These are phyloP conservation scores for Lachnellula occidentalis DNA, from an alignment of 2,329 filamentous ascomycete genomes.

Conservation along the genomic window DNA sequence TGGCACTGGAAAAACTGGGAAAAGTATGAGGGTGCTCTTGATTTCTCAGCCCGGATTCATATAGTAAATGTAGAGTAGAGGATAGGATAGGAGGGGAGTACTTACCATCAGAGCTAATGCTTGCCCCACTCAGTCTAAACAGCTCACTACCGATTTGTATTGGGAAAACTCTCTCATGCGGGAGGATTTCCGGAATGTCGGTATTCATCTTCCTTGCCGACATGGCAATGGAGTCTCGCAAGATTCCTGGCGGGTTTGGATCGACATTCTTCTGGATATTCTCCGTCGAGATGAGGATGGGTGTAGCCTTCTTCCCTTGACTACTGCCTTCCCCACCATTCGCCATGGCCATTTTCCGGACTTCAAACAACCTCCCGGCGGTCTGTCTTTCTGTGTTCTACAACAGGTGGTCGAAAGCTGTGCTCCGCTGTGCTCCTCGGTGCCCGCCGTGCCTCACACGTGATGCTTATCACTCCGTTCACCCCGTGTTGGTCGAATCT, in stretches of 20 bases:
- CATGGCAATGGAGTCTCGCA: conserved; percentile 8
- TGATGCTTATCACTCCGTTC: neutral
- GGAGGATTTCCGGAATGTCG: conserved; percentile 32
- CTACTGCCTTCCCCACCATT: neutral
- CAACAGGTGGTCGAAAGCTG: neutral
- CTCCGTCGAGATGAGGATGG: neutral
- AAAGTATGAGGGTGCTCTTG: conserved; percentile 88
- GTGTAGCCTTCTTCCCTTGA: neutral
- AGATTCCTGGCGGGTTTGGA: conserved; percentile 17
- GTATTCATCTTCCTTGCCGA: conserved; percentile 22
- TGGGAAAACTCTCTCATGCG: conserved; percentile 49
- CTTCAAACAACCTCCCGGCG: neutral
- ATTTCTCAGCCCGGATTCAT: conserved; percentile 39
- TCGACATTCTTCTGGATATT: conserved; percentile 1
- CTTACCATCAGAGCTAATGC: conserved; percentile 67
- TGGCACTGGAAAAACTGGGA: conserved; percentile 90
- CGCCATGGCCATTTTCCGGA: neutral
- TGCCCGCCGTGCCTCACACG: neutral
- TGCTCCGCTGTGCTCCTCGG: neutral
- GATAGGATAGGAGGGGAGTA: conserved; percentile 15
- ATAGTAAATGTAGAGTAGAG: neutral
- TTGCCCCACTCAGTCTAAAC: conserved; percentile 65
- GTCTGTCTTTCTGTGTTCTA: neutral
- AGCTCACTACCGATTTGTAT: conserved; percentile 65
- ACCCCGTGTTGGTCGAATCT: too few species aligned